These are phyloP conservation scores for Colletotrichum orchidophilum DNA, from an alignment of 2,329 filamentous ascomycete genomes.

Conservation along the genomic window DNA sequence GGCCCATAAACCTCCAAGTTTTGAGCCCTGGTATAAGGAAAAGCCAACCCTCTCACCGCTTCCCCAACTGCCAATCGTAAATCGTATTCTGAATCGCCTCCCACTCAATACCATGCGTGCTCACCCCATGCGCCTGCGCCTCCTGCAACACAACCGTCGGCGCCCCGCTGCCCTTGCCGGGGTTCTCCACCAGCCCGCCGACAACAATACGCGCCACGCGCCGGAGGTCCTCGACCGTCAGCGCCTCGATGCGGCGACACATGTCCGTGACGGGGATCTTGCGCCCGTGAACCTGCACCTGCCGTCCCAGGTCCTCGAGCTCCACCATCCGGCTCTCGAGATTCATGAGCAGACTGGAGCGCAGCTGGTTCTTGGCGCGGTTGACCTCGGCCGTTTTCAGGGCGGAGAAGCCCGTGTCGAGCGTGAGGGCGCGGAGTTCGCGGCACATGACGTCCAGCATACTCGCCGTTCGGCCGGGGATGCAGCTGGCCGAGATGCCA, in stretches of 20 bases:
- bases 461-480: slow-evolving; percentile 77
- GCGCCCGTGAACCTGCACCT: slow-evolving; percentile 95
- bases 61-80: slow-evolving; percentile 82
- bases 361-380: slow-evolving; percentile 96
- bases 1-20: too few species aligned
- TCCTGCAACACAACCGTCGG: slow-evolving; percentile 97
- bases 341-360: slow-evolving; percentile 93
- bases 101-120: slow-evolving; percentile 78
- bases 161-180: slow-evolving; percentile 81
- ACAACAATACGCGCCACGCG: slow-evolving; percentile 84
- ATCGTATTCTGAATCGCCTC: slow-evolving; percentile 90
- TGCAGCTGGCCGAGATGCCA: slow-evolving; percentile 88
- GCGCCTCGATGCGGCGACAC: slow-evolving; percentile 84
- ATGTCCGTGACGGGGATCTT: slow-evolving; percentile 94
- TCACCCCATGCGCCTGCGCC: slow-evolving; percentile 77
- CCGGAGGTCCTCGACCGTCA: slow-evolving; percentile 83
- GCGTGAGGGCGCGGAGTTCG: slow-evolving; percentile 81
- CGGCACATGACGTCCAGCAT: slow-evolving; percentile 98
- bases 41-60: slow-evolving; percentile 42
- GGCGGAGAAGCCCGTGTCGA: slow-evolving; percentile 77
- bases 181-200: slow-evolving; percentile 78
- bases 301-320: slow-evolving; percentile 91
- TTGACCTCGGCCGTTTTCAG: slow-evolving; percentile 82
- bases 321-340: slow-evolving; percentile 97
- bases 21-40: too few species aligned